phyloP scores from a whole-genome alignment of 2,329 filamentous ascomycete species.

The Colletotrichum endophyticum region DNA sequence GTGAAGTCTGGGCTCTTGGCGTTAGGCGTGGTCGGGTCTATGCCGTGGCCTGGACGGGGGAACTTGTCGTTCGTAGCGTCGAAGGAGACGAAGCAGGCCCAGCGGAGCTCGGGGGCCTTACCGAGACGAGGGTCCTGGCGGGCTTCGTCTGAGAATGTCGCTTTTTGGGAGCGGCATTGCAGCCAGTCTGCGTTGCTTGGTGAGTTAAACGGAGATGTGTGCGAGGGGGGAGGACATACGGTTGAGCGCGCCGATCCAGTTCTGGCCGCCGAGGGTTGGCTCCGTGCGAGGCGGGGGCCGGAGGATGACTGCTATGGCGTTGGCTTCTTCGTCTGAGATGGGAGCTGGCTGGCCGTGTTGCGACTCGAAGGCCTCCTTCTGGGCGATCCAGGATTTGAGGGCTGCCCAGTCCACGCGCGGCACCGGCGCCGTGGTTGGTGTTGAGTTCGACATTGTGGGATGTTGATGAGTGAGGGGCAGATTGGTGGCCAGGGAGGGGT shows the following conservation, averaged over 20 bases:
- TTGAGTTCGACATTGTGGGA: not conserved
- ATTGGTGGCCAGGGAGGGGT: not conserved
- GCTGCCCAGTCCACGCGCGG: slow-evolving; percentile 32
- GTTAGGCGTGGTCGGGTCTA: slow-evolving; percentile 22
- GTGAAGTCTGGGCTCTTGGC: not conserved
- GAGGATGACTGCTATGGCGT: slow-evolving; percentile 45
- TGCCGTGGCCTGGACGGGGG: slow-evolving; percentile 28
- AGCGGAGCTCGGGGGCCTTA: slow-evolving; percentile 10
- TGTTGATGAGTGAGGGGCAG: not conserved
- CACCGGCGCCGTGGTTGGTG: not conserved
- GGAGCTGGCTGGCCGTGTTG: slow-evolving; percentile 34
- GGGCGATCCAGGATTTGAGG: slow-evolving; percentile 43
- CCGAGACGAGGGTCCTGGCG: slow-evolving; percentile 10
- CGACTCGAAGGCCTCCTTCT: slow-evolving; percentile 41
- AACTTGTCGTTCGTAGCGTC: slow-evolving; percentile 4
- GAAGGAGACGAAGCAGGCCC: slow-evolving; percentile 9
- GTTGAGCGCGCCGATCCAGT: slow-evolving; percentile 45
- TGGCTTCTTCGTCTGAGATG: slow-evolving; percentile 40
- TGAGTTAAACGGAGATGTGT: not conserved
- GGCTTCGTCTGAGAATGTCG: slow-evolving; percentile 4
- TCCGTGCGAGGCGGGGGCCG: slow-evolving; percentile 23
- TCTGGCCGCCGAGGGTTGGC: slow-evolving; percentile 29
- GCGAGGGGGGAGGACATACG: slow-evolving; percentile 30
- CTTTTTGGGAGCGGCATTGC: not conserved
- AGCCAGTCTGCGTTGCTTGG: not conserved